Conservation (phyloP, 805 yeast species). For the Yarrowia phangngaensis region DNA sequence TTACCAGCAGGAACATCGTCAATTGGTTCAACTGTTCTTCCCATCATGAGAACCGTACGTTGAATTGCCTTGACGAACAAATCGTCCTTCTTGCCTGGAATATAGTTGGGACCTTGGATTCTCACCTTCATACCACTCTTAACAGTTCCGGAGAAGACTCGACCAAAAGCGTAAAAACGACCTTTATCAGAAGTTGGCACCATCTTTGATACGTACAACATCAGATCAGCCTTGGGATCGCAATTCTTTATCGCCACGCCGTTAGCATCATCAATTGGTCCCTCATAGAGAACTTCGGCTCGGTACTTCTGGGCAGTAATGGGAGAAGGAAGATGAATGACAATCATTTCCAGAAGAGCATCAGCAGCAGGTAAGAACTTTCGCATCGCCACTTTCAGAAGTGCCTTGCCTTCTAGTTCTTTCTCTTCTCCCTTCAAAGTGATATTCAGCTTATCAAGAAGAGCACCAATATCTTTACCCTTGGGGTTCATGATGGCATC, state of each 20-base stretch:
- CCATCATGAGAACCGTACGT: slow-evolving; percentile 99
- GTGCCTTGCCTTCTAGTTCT: slow-evolving; percentile 97
- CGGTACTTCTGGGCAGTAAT: slow-evolving; percentile 98
- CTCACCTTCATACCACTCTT: slow-evolving; percentile 98
- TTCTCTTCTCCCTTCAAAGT: slow-evolving; percentile 91
- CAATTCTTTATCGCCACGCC: slow-evolving; percentile 93
- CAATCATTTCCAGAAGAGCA: slow-evolving; percentile 97
- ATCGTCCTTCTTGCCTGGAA: slow-evolving; percentile 97
- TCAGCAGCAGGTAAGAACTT: slow-evolving; percentile 99
- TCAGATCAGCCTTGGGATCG: slow-evolving; percentile 96
- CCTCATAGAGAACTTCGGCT: slow-evolving; percentile 98
- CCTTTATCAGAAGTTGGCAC: slow-evolving; percentile 99
- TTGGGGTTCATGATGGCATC: slow-evolving; percentile 98
- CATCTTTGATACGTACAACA: slow-evolving; percentile 99
- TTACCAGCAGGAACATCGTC: slow-evolving; percentile 99
- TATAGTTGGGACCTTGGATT: slow-evolving; percentile 99
- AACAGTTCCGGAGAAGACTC: slow-evolving; percentile 99
- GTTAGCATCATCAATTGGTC: slow-evolving; percentile 80
- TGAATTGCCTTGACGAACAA: slow-evolving; percentile 94
- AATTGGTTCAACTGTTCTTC: slow-evolving; percentile 94
- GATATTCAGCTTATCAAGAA: slow-evolving; percentile 91
- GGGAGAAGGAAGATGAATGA: slow-evolving; percentile 98
- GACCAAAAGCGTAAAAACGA: slow-evolving; percentile 99
- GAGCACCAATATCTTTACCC: slow-evolving; percentile 90
- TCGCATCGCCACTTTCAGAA: slow-evolving; percentile 97